Evolutionary conservation across 331 rosid genomes (phyloP), one percentile per base, ranked within the genome.

Genomic region (Malus hybrid): DNA sequence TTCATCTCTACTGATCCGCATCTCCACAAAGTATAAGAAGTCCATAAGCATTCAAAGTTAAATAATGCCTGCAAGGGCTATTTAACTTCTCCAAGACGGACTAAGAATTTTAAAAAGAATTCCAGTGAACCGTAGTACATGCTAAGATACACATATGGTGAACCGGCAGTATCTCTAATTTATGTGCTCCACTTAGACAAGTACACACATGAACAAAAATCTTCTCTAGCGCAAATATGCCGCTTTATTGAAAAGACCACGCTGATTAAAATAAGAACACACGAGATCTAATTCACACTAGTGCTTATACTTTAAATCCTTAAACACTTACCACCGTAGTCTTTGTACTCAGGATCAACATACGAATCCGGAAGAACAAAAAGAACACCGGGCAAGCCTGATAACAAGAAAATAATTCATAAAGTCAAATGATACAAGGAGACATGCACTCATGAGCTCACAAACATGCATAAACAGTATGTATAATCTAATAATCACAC

Each of bases 321-420:
- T 16, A 54, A 29, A 56, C 56, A 39, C 86, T 90, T 76, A 93
- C 98, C 97, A 0, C 98, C 98, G 36, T 93, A 93, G 87, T 93
- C 98, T 76, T 91, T 86, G 77, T 91, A 6, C 71, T 93, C 98
- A 5, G 98, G 92, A 76, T 93, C 98, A 20, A 93, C 97, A 70
- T 93, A 93, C 0, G 97, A 93, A 76, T 93, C 98, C 0, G 98
- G 97, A 60, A 93, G 97, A 78, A 91, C 93, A 79, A 91, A 93
- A 55, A 93, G 77, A 76, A 93, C 98, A 22, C 96, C 97, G 1
- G 95, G 95, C 79, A 90, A 50, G 7, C 96, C 98, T 91, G 67
- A 48, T 39, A 84, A 50, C 56, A 50, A 50, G 13, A 32, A 54
- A 67, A 13, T 48, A 22, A 20, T 10, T 2, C 44, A 39, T 39